Conservation (phyloP, 139 green algal species). For the Eudorina sp. region DNA sequence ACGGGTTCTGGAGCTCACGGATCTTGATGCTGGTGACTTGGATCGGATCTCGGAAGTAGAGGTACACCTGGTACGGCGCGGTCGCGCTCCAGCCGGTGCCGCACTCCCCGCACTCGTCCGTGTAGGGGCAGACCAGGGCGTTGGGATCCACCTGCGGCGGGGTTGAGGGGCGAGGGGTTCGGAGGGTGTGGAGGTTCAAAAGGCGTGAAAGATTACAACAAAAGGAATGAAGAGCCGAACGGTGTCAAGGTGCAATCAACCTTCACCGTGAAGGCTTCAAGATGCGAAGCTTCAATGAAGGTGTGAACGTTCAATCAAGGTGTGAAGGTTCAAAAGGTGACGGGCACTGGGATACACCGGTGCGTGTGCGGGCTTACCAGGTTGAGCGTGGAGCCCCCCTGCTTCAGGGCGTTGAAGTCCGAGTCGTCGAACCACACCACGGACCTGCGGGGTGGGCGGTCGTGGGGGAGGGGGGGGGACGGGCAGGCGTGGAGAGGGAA, state of each 20-base stretch:
- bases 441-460: background rate
- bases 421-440: slow-evolving; percentile 23
- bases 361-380: slow-evolving; percentile 13
- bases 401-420: background rate
- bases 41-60: slow-evolving; percentile 26
- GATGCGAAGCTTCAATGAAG: too few relatives aligned
- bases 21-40: background rate
- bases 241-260: too few relatives aligned
- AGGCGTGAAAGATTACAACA: background rate
- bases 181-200: too few relatives aligned
- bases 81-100: background rate
- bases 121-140: background rate
- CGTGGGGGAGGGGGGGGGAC: background rate
- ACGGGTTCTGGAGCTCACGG: slow-evolving; percentile 7
- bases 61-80: background rate
- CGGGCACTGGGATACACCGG: too few relatives aligned
- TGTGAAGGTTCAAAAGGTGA: too few relatives aligned
- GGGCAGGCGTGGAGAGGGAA: too few relatives aligned
- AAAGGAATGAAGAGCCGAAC: background rate
- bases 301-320: too few relatives aligned
- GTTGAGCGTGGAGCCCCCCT: background rate
- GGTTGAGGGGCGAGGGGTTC: background rate
- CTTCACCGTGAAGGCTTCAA: too few relatives aligned
- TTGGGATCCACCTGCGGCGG: background rate
- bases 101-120: background rate